phyloP scores from a whole-genome alignment of 2,329 filamentous ascomycete species.

The Trichoderma sp. region DNA sequence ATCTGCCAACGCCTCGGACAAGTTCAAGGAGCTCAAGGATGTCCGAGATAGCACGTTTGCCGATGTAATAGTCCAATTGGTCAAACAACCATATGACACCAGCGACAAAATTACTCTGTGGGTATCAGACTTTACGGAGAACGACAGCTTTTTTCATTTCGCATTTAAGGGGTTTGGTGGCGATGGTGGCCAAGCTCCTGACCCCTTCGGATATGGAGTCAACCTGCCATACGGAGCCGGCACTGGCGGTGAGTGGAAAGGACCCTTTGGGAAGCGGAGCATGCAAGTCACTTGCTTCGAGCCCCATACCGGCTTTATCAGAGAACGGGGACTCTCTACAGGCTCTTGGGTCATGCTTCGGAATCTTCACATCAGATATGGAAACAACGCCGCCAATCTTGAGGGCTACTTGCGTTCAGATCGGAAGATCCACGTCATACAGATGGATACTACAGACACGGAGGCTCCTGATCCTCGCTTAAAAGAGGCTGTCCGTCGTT shows the following conservation, averaged over 20 bases:
- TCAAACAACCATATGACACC: conserved; percentile 50
- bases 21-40: conserved; percentile 67
- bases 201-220: conserved; percentile 56
- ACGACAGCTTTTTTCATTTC: conserved; percentile 61
- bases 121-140: conserved; percentile 80
- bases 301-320: conserved; percentile 63
- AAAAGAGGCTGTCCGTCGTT: conserved; percentile 62
- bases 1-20: conserved; percentile 51
- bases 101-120: conserved; percentile 62
- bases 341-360: conserved; percentile 65
- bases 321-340: conserved; percentile 50
- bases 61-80: conserved; percentile 72
- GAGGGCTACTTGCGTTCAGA: conserved; percentile 64
- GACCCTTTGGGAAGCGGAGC: conserved; percentile 71
- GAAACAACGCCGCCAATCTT: conserved; percentile 54
- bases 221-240: conserved; percentile 29
- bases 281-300: conserved; percentile 73
- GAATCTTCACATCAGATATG: conserved; percentile 71
- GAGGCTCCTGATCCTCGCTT: conserved; percentile 51
- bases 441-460: conserved; percentile 46
- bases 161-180: conserved; percentile 34
- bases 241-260: conserved; percentile 57
- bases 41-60: conserved; percentile 58
- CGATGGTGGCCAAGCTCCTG: conserved; percentile 47
- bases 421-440: conserved; percentile 58